A percentile compares a stretch with the other conserved stretches of the same genome.
Evolutionary conservation across 2,329 filamentous ascomycete species (phyloP).

Genomic region (Aspergillus udagawae): DNA sequence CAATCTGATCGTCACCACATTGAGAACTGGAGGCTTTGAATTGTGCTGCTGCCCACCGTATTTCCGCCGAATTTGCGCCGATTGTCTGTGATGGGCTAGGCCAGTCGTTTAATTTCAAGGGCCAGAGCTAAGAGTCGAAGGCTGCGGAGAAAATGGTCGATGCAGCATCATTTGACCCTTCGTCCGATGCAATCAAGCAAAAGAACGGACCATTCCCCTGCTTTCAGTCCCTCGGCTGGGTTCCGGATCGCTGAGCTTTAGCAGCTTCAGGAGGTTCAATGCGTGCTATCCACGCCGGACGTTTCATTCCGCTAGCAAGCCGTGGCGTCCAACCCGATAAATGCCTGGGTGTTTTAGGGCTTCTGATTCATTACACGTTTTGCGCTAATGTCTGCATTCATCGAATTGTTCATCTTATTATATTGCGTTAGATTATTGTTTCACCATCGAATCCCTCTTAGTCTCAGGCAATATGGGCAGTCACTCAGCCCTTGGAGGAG

Average conservation of each 20-base stretch:
- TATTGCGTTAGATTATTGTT: constrained; percentile 5
- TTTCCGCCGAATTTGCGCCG: no score
- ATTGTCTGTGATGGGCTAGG: no score
- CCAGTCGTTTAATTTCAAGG: constrained; percentile 3
- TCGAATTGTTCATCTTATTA: constrained; percentile 13
- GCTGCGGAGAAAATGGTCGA: background rate
- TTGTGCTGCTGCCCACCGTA: no score
- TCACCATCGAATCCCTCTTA: background rate
- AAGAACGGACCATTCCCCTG: background rate
- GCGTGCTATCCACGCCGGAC: constrained; percentile 11
- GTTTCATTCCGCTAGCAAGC: constrained; percentile 23
- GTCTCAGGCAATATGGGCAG: background rate
- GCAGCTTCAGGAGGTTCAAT: background rate
- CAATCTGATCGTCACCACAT: no score
- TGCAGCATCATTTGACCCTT: background rate
- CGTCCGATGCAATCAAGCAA: background rate
- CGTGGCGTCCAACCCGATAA: constrained; percentile 2
- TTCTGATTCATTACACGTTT: constrained; percentile 7
- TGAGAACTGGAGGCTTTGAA: no score
- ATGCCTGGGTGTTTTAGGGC: background rate
- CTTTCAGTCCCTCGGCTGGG: background rate
- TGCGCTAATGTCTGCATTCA: constrained; percentile 1
- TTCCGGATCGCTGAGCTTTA: background rate
- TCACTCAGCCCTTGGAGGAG: background rate
- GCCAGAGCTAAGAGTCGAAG: background rate